phyloP scores from a whole-genome alignment of 1,139 yeast genomes.

The Suhomyces taliae region DNA sequence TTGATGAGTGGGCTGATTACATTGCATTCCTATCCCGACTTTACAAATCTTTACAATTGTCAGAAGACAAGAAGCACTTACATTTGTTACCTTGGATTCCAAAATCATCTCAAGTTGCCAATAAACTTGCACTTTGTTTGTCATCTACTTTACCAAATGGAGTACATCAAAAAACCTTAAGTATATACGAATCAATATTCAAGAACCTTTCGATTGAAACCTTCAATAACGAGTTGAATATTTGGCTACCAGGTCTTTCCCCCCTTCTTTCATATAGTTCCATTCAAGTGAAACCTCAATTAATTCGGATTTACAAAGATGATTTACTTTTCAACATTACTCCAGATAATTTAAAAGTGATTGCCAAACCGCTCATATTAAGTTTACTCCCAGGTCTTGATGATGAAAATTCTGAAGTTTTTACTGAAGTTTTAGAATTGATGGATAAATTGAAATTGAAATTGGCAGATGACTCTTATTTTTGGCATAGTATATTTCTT shows the following conservation, averaged over 20 bases:
- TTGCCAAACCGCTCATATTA: conserved; percentile 69
- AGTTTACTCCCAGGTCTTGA: conserved; percentile 86
- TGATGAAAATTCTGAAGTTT: conserved; percentile 86
- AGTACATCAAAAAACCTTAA: conserved; percentile 86
- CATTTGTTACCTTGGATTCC: conserved; percentile 48
- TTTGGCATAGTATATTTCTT: conserved; percentile 83
- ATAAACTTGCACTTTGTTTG: conserved; percentile 61
- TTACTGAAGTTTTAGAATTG: conserved; percentile 56
- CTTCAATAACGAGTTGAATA: conserved; percentile 50
- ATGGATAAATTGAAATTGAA: conserved; percentile 61
- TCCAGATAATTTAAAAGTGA: conserved; percentile 45
- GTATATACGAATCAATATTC: conserved; percentile 72
- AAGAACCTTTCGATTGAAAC: conserved; percentile 53
- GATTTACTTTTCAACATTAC: conserved; percentile 54
- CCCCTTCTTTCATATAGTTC: conserved; percentile 88
- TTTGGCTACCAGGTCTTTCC: conserved; percentile 89
- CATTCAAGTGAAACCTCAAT: conserved; percentile 78
- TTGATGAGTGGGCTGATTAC: conserved; percentile 98
- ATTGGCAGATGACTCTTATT: conserved; percentile 66
- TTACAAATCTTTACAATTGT: conserved; percentile 59
- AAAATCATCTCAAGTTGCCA: conserved; percentile 41
- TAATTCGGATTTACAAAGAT: conserved; percentile 59
- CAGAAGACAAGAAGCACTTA: conserved; percentile 28
- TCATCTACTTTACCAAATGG: conserved; percentile 87
- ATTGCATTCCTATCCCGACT: conserved; percentile 82